phyloP scores from a whole-genome alignment of 768 basidiomycete species.

The Russula emetica region DNA sequence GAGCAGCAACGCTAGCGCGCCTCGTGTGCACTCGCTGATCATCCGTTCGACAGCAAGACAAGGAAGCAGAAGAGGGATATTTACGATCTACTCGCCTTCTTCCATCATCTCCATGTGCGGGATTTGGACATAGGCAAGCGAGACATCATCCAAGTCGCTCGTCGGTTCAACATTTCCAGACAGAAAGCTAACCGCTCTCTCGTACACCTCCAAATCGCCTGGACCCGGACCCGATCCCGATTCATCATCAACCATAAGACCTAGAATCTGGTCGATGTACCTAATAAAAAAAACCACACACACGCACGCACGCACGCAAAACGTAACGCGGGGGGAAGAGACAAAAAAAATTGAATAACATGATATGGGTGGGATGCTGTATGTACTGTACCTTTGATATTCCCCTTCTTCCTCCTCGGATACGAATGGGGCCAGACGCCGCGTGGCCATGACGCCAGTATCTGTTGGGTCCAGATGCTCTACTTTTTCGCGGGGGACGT shows the following conservation, averaged over 20 bases:
- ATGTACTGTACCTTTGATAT: constrained; percentile 20
- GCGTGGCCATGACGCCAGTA: constrained; percentile 20
- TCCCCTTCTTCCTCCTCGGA: constrained; percentile 28
- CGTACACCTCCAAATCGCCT: constrained; percentile 21
- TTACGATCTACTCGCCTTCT: constrained; percentile 2
- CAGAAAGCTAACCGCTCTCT: constrained; percentile 15
- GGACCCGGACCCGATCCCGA: constrained; percentile 15
- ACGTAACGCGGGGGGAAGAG: background rate
- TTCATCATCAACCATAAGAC: constrained; percentile 18
- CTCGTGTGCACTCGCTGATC: background rate
- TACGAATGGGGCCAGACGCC: constrained; percentile 22
- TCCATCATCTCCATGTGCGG: constrained; percentile 18
- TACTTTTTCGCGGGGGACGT: constrained; percentile 13
- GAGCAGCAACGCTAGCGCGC: background rate
- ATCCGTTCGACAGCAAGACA: background rate
- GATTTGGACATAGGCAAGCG: constrained; percentile 17
- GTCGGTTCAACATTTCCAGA: constrained; percentile 19
- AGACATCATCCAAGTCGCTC: constrained; percentile 21
- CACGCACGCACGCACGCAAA: background rate
- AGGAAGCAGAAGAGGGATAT: too few relatives aligned
- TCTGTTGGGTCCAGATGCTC: constrained; percentile 21
- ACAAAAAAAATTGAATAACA: background rate
- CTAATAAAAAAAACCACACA: background rate
- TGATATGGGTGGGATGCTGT: background rate
- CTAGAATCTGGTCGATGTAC: constrained; percentile 21